Conservation (phyloP, 495 filamentous ascomycete species). For the Hyaloscypha bicolor region DNA sequence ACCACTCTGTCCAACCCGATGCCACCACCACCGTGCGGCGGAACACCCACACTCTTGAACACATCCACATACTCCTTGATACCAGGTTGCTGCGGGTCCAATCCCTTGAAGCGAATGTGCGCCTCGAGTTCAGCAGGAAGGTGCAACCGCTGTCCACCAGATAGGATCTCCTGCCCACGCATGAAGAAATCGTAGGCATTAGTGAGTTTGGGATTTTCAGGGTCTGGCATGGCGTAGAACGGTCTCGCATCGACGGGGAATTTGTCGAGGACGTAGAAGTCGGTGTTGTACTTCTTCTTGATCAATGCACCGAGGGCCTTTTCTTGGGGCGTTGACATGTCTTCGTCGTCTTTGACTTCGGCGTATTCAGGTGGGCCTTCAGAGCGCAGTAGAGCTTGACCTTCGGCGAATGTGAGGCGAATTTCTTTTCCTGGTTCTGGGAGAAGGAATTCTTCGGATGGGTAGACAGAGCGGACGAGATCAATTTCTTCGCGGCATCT, state of each 20-base stretch:
- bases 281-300: constrained; percentile 79
- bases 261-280: constrained; percentile 92
- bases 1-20: constrained; percentile 88
- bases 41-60: constrained; percentile 73
- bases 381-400: constrained; percentile 76
- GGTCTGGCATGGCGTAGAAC: constrained; percentile 87
- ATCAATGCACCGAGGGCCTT: constrained; percentile 88
- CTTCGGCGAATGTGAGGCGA: constrained; percentile 83
- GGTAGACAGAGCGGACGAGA: constrained; percentile 64
- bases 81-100: constrained; percentile 72
- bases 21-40: constrained; percentile 84
- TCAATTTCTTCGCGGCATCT: constrained; percentile 71
- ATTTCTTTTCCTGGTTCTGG: constrained; percentile 72
- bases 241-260: constrained; percentile 84
- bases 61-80: constrained; percentile 84
- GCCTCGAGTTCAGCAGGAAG: constrained; percentile 67
- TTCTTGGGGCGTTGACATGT: constrained; percentile 83
- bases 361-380: constrained; percentile 72
- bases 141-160: constrained; percentile 85
- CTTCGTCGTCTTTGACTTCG: constrained; percentile 72
- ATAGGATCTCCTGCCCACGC: constrained; percentile 89
- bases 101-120: constrained; percentile 69
- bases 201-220: constrained; percentile 64
- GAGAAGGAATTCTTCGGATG: constrained; percentile 55
- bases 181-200: constrained; percentile 95